Percentiles rank a stretch among this genome's conserved stretches.
Conservation (phyloP, 805 yeast genomes). For the Wickerhamiella lipophila region DNA sequence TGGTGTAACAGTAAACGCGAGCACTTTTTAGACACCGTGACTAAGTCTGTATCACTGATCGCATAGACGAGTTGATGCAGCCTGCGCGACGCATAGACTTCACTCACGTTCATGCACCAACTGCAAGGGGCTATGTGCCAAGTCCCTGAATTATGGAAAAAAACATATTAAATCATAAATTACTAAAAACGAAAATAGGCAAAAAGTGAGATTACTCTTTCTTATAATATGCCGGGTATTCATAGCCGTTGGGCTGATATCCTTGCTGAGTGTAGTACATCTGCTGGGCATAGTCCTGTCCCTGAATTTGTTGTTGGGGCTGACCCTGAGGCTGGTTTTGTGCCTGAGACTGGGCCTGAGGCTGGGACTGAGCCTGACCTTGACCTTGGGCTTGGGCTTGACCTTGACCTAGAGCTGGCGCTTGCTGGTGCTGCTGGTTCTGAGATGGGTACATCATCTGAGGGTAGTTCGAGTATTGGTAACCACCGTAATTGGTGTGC, state of each 20-base stretch:
- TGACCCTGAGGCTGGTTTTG: background rate
- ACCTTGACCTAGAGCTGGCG: background rate
- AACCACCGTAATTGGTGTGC: conserved; percentile 5
- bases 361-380: conserved; percentile 9
- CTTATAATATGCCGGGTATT: conserved; percentile 8
- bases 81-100: background rate
- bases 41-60: background rate
- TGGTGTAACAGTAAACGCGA: background rate
- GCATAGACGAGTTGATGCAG: background rate
- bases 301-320: background rate
- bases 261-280: conserved; percentile 3
- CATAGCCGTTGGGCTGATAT: conserved; percentile 11
- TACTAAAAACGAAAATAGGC: background rate
- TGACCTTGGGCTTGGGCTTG: background rate
- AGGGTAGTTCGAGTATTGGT: conserved; percentile 11
- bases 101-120: no score
- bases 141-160: background rate
- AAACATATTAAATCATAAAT: conserved; percentile 1
- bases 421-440: conserved; percentile 6
- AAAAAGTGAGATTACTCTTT: background rate
- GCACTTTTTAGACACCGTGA: background rate
- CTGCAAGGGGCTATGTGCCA: no score
- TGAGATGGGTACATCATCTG: conserved; percentile 15
- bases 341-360: background rate
- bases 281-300: conserved; percentile 3